Conservation (phyloP, 2,329 filamentous ascomycete species). For the Pseudogymnoascus pannorum region DNA sequence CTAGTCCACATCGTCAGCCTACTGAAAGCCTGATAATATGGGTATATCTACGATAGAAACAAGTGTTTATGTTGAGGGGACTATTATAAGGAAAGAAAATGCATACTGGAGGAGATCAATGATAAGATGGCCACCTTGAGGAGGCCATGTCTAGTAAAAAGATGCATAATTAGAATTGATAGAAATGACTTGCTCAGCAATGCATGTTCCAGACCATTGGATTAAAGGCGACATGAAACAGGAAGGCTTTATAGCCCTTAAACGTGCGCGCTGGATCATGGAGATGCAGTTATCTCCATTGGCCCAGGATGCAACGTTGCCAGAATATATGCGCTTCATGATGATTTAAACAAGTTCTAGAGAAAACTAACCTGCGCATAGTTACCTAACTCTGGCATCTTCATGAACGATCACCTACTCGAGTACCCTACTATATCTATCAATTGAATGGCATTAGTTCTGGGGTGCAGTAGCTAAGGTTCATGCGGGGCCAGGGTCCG, state of each 20-base stretch:
- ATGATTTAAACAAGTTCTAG: background rate
- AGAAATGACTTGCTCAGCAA: slow-evolving; percentile 11
- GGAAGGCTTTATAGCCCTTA: background rate
- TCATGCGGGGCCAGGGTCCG: background rate
- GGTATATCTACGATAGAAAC: background rate
- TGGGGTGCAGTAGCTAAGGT: background rate
- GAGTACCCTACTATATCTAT: background rate
- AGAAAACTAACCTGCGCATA: background rate
- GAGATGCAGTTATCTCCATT: background rate
- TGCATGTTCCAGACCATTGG: background rate
- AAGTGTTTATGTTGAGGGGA: background rate
- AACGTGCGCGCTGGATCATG: background rate
- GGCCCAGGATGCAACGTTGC: slow-evolving; percentile 6
- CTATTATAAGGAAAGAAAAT: background rate
- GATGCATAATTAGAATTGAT: slow-evolving; percentile 14
- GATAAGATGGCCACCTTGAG: background rate
- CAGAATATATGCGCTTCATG: background rate
- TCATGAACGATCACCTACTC: background rate
- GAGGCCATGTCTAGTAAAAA: slow-evolving; percentile 11
- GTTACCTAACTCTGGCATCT: background rate
- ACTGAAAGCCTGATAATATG: background rate
- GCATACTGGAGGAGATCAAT: background rate
- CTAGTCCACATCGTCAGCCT: background rate
- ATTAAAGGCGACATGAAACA: background rate
- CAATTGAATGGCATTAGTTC: background rate